Evolutionary conservation across 2,329 filamentous ascomycete species (phyloP).

Genomic region (Aspergillus ibericus): DNA sequence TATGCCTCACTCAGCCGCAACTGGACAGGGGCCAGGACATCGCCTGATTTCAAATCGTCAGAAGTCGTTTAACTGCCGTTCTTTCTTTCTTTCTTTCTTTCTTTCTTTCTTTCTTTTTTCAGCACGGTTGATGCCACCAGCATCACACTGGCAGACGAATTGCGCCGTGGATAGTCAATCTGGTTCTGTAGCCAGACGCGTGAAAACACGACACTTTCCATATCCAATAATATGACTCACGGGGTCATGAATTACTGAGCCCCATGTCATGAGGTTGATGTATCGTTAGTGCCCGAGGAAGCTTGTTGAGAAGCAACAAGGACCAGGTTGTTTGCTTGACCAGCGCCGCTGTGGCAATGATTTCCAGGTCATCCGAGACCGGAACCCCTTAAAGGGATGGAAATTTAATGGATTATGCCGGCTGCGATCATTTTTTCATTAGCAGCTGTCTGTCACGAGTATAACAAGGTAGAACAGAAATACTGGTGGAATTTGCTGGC

Average conservation of each 20-base stretch:
- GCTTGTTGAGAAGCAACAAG: conserved; percentile 4
- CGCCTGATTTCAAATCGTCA: neutral
- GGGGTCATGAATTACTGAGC: neutral
- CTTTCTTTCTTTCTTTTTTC: neutral
- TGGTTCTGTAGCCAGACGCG: neutral
- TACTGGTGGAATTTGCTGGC: neutral
- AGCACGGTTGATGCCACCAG: neutral
- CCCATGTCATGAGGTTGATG: conserved; percentile 1
- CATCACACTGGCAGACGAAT: conserved; percentile 2
- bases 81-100: neutral
- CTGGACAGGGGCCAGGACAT: neutral
- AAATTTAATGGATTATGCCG: conserved; percentile 5
- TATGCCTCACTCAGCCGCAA: conserved; percentile 11
- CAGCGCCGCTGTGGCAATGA: neutral
- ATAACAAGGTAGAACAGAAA: neutral
- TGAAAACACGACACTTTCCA: neutral
- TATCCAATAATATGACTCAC: neutral
- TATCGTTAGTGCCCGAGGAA: conserved; percentile 9
- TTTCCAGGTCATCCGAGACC: conserved; percentile 2
- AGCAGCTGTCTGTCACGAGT: neutral
- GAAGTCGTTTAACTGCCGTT: neutral
- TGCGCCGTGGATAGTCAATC: neutral
- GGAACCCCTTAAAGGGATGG: conserved; percentile 10
- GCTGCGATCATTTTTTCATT: neutral
- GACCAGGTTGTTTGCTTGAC: neutral